These are phyloP conservation scores for Neckera pumila DNA, from an alignment of 225 moss, liverwort and hornwort species.

Conservation along the genomic window DNA sequence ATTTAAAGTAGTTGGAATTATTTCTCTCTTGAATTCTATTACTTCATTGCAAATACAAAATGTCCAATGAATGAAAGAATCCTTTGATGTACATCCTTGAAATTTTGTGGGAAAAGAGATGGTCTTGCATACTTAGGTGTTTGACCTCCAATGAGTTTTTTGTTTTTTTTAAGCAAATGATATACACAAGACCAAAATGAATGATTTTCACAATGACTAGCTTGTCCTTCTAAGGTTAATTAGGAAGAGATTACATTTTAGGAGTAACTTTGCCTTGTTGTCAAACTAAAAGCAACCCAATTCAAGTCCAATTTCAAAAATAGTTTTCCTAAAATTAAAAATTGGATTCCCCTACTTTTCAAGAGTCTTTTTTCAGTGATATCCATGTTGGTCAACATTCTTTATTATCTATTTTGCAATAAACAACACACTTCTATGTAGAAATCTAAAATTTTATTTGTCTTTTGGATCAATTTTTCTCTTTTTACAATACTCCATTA, in stretches of 20 bases:
- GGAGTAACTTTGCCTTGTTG: not conserved
- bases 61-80: too few relatives aligned
- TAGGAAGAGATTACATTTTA: accelerated
- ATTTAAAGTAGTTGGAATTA: not conserved
- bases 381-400: not conserved
- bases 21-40: not conserved
- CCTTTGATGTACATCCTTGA: too few relatives aligned
- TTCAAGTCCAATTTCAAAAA: not conserved
- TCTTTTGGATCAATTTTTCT: accelerated
- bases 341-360: accelerated
- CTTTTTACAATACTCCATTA: not conserved
- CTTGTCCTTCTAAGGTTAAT: too few relatives aligned
- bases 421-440: accelerated
- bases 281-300: not conserved
- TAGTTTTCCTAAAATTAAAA: accelerated
- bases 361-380: accelerated
- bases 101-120: too few relatives aligned
- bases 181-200: too few relatives aligned
- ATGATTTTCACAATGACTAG: too few relatives aligned
- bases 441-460: not conserved
- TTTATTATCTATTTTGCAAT: accelerated
- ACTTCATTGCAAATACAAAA: too few relatives aligned
- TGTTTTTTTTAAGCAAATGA: too few relatives aligned
- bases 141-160: too few relatives aligned
- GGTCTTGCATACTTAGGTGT: too few relatives aligned